Evolutionary conservation across 352 stramenopile genomes (phyloP).

Genomic region (Phytopythium chamaehyphon): DNA sequence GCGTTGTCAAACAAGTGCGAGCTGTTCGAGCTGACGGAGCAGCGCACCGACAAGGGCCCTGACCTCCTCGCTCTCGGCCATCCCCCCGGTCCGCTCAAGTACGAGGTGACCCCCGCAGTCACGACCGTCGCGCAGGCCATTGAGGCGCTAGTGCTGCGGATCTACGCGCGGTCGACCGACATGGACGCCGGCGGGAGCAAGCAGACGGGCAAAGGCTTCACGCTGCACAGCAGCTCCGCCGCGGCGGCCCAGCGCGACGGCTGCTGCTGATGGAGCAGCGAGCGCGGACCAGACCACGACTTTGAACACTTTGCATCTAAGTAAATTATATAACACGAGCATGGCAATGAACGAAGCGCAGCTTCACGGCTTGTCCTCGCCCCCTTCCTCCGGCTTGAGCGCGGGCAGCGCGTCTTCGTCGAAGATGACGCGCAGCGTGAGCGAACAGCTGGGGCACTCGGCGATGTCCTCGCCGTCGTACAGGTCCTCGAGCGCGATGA

Average conservation of each 20-base stretch:
- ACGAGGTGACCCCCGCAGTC: constrained; percentile 40
- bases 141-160: constrained; percentile 57
- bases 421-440: constrained; percentile 96
- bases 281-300: background rate
- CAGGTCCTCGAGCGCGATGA: constrained; percentile 82
- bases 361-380: constrained; percentile 1
- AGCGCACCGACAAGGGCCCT: constrained; percentile 11
- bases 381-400: constrained; percentile 40
- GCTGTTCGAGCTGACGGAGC: constrained; percentile 57
- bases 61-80: constrained; percentile 26
- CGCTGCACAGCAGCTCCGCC: constrained; percentile 14
- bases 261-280: constrained; percentile 28
- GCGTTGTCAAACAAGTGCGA: constrained; percentile 52
- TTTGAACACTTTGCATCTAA: background rate
- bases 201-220: constrained; percentile 39
- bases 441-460: constrained; percentile 94
- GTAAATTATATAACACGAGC: constrained; percentile 6
- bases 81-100: constrained; percentile 30
- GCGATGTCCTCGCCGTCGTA: constrained; percentile 97
- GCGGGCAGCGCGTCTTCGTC: constrained; percentile 85
- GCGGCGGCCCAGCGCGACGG: background rate
- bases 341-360: too few relatives aligned
- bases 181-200: constrained; percentile 44
- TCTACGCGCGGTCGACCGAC: constrained; percentile 68
- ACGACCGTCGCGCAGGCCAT: constrained; percentile 49